Base-by-base conservation (phyloP, 805 yeast genomes). In the Nakazawaea molendinolei region DNA sequence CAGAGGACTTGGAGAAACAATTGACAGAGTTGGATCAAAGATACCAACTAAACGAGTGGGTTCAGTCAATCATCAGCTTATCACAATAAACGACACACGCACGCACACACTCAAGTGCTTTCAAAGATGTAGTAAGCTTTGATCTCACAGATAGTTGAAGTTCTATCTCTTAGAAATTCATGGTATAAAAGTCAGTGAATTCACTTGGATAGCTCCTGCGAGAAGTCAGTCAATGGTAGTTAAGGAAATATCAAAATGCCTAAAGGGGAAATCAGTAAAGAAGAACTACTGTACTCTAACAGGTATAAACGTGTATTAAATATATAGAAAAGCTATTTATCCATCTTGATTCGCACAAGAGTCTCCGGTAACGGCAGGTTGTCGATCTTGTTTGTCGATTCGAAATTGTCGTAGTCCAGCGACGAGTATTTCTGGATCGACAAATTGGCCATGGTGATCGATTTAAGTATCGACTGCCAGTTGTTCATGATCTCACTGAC, bases 381-480 rank as follows among this genome's bases (percentile, higher is more conserved):
- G 22, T 51, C 52, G 6, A 43, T 43, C 20, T 50, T 47, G 28
- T 51, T 56, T n/a, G 57, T 63, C 22, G 55, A 55, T 2, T 47
- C 52, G 13, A 44, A 41, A 4, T 49, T 48, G 28, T 69, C 68
- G 38, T 64, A 65, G 39, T 69, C 76, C 28, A 55, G 55, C 13
- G 63, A 60, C 1, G 61, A 47, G 38, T 73, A 65, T 29, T 63
- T 65, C 40, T 65, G 44, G 40, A 74, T 49, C n/a, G 76, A 67
- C 48, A 68, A 48, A 18, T 74, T 63, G 22, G 86, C 86, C 45
- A 81, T 55, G 8, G 80, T 69, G 0, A 79, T 71, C 3, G 83
- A 69, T 40, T 74, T 63, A 14, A 76, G 59, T 14, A 80, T 77
- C 39, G 70, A 73, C 38, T 70, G 68, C 89, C 89, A 80, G 45